phyloP scores from a whole-genome alignment of 176 grass and related monocot genomes.

The Oryza officinalis region DNA sequence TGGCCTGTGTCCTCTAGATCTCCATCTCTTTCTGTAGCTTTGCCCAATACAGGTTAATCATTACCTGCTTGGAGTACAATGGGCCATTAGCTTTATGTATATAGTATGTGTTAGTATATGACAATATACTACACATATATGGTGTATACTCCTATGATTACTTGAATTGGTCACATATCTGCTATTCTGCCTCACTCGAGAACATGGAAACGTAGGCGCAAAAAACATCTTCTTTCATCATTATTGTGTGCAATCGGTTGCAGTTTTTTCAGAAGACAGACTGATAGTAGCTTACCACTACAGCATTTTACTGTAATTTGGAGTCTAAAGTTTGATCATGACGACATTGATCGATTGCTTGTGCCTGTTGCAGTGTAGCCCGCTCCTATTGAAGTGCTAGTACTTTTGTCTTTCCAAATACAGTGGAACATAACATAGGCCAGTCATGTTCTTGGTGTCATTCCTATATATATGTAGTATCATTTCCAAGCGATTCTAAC shows the following conservation, averaged over 20 bases:
- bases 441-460: background rate
- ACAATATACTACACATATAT: background rate
- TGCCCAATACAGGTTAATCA: conserved; percentile 18
- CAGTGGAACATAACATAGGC: background rate
- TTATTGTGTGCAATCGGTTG: background rate
- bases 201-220: background rate
- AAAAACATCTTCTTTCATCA: background rate
- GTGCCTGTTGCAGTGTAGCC: background rate
- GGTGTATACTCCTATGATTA: background rate
- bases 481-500: too few species aligned
- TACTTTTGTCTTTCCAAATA: background rate
- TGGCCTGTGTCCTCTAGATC: conserved; percentile 3
- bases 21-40: conserved; percentile 16
- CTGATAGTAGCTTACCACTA: too few species aligned
- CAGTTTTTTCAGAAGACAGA: background rate
- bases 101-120: background rate
- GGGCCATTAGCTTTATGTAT: background rate
- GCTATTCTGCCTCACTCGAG: background rate
- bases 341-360: background rate
- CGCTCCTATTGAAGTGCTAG: background rate
- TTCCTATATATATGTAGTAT: too few species aligned
- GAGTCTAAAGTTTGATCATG: background rate
- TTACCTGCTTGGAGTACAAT: background rate
- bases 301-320: background rate
- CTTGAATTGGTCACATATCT: background rate